These are phyloP conservation scores for Xylaria multiplex DNA, from an alignment of 2,329 filamentous ascomycete species.

Conservation along the genomic window DNA sequence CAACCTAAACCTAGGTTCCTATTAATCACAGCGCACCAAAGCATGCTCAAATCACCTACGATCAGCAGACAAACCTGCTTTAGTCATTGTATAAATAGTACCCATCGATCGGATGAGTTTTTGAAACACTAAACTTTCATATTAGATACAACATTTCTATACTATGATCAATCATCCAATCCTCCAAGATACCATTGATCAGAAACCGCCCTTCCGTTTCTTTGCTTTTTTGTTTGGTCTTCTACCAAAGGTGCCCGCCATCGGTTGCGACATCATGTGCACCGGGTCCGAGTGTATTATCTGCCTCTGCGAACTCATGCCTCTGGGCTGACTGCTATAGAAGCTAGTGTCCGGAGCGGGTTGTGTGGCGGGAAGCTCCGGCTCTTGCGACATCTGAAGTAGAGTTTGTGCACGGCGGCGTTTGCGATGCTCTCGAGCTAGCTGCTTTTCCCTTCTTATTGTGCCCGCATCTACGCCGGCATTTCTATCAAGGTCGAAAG, in stretches of 20 bases:
- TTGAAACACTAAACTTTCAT: not conserved
- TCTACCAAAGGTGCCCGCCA: constrained; percentile 45
- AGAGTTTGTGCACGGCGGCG: constrained; percentile 47
- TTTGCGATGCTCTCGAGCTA: constrained; percentile 46
- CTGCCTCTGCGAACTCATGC: constrained; percentile 39
- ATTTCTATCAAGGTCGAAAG: constrained; percentile 47
- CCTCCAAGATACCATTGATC: constrained; percentile 15
- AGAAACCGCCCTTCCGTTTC: constrained; percentile 48
- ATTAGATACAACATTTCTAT: not conserved
- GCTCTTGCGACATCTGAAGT: constrained; percentile 42
- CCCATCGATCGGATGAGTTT: not conserved
- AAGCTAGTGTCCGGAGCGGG: constrained; percentile 41
- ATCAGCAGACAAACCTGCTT: too few relatives aligned
- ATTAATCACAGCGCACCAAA: not conserved
- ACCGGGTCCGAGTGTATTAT: constrained; percentile 39
- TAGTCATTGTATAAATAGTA: not conserved
- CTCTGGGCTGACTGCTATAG: constrained; percentile 44
- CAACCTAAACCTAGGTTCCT: too few relatives aligned
- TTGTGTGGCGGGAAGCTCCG: constrained; percentile 46
- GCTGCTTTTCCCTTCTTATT: constrained; percentile 42
- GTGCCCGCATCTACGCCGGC: constrained; percentile 44
- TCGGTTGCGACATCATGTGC: constrained; percentile 49
- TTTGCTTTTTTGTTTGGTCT: constrained; percentile 47
- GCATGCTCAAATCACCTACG: not conserved
- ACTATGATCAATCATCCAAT: not conserved